A percentile compares a stretch with the other conserved stretches of the same genome.
phyloP scores from a whole-genome alignment of 2,329 filamentous ascomycete genomes.

The Trichothecium roseum region DNA sequence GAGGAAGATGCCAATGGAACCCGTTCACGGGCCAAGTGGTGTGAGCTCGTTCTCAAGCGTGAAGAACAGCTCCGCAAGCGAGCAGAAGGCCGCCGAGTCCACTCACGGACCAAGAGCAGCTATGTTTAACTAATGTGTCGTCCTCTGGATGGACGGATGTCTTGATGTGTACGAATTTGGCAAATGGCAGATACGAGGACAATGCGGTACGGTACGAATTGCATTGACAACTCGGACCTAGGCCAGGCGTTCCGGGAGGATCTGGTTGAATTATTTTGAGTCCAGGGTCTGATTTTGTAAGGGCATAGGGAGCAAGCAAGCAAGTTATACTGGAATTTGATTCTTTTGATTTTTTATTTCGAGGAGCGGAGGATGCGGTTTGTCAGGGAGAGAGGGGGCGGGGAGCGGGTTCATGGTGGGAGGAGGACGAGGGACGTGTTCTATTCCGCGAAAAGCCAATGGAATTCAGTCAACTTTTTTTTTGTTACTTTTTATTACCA shows the following conservation, averaged over 20 bases:
- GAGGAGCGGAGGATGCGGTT: slow-evolving; percentile 2
- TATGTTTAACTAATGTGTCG: slow-evolving; percentile 26
- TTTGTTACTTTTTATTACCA: slow-evolving; percentile 5
- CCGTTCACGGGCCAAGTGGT: slow-evolving; percentile 50
- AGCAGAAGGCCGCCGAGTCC: slow-evolving; percentile 38
- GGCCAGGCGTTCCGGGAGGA: slow-evolving; percentile 14
- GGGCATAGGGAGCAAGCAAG: too few species aligned
- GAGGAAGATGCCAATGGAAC: slow-evolving; percentile 33
- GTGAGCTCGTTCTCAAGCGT: slow-evolving; percentile 54
- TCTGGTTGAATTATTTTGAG: not conserved
- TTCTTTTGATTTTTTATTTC: slow-evolving; percentile 8
- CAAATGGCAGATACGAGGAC: not conserved
- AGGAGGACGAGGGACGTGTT: too few species aligned
- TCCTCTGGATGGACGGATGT: slow-evolving; percentile 1
- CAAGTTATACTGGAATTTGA: not conserved
- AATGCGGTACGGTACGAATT: too few species aligned
- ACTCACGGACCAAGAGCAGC: slow-evolving; percentile 50
- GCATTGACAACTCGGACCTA: slow-evolving; percentile 7
- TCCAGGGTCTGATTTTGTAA: not conserved
- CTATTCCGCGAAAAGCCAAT: too few species aligned
- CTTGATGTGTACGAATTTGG: slow-evolving; percentile 4
- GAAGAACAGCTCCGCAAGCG: slow-evolving; percentile 49
- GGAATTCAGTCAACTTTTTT: slow-evolving; percentile 3
- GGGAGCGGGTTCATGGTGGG: not conserved
- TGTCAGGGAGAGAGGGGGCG: not conserved